Percentiles rank a stretch among this genome's conserved stretches.
Conservation (phyloP, 2,329 filamentous ascomycete species). For the Trichoderma oligosporum region DNA sequence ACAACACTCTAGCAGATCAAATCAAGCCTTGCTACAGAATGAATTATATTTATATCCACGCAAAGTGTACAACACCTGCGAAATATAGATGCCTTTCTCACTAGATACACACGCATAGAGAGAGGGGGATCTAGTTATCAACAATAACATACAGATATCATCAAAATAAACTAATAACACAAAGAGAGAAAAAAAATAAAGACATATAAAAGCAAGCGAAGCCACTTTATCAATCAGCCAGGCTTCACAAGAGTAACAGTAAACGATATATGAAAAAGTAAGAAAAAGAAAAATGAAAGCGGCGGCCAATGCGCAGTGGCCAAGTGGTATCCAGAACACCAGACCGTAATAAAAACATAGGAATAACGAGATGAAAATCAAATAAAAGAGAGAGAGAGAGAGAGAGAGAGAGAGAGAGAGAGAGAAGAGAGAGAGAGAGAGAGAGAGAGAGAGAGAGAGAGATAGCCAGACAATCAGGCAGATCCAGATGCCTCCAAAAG, state of each 20-base stretch:
- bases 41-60: conserved; percentile 13
- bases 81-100: not conserved
- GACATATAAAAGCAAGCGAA: conserved; percentile 8
- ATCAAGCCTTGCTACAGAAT: not conserved
- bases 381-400: not conserved
- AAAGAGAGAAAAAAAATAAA: too few relatives aligned
- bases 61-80: conserved; percentile 1
- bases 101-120: not conserved
- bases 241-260: not conserved
- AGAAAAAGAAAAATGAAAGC: conserved; percentile 5
- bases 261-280: not conserved
- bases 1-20: not conserved
- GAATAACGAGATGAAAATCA: too few relatives aligned
- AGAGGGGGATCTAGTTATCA: not conserved
- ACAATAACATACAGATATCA: conserved; percentile 13
- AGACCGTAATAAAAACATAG: too few relatives aligned
- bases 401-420: not conserved
- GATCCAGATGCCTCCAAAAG: not conserved
- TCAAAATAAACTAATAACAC: conserved; percentile 15
- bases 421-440: not conserved
- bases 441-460: not conserved
- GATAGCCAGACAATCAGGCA: not conserved
- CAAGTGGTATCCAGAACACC: conserved; percentile 37
- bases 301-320: conserved; percentile 14
- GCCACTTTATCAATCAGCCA: not conserved